These are phyloP conservation scores for Physaria fendleri DNA, from an alignment of 345 rosid species.

Conservation along the genomic window DNA sequence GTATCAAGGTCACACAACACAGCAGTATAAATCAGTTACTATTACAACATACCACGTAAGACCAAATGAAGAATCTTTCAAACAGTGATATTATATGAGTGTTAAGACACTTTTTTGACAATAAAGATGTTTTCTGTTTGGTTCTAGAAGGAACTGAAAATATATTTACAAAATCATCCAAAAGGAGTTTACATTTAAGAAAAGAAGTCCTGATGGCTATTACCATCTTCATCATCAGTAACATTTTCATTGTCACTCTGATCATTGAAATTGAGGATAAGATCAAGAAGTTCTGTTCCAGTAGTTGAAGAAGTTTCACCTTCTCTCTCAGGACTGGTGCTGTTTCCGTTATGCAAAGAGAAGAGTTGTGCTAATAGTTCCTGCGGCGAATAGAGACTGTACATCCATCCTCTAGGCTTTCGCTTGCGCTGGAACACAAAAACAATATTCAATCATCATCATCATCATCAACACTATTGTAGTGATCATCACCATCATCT, in stretches of 20 bases:
- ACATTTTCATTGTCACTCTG: constrained; percentile 32
- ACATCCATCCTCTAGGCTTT: constrained; percentile 52
- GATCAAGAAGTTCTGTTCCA: constrained; percentile 43
- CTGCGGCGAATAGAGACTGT: constrained; percentile 32
- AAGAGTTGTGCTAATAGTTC: constrained; percentile 53
- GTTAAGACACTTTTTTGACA: too few relatives aligned
- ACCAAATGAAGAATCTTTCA: too few relatives aligned
- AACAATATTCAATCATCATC: constrained; percentile 34
- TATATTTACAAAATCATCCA: too few relatives aligned
- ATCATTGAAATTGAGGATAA: constrained; percentile 37
- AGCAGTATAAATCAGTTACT: too few relatives aligned
- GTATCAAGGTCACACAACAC: too few relatives aligned
- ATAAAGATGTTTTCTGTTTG: too few relatives aligned
- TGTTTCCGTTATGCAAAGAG: constrained; percentile 36
- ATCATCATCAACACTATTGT: too few relatives aligned
- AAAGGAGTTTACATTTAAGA: constrained; percentile 14
- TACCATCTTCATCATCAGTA: constrained; percentile 36
- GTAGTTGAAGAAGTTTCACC: constrained; percentile 38
- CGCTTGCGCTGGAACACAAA: constrained; percentile 58
- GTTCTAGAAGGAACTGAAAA: too few relatives aligned
- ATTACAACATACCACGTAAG: too few relatives aligned
- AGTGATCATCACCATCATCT: too few relatives aligned
- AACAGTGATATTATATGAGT: too few relatives aligned
- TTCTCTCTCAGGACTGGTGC: too few relatives aligned
- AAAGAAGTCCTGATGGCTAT: constrained; percentile 39